Conservation (phyloP, 2,329 filamentous ascomycete genomes). For the Colletotrichum lentis region DNA sequence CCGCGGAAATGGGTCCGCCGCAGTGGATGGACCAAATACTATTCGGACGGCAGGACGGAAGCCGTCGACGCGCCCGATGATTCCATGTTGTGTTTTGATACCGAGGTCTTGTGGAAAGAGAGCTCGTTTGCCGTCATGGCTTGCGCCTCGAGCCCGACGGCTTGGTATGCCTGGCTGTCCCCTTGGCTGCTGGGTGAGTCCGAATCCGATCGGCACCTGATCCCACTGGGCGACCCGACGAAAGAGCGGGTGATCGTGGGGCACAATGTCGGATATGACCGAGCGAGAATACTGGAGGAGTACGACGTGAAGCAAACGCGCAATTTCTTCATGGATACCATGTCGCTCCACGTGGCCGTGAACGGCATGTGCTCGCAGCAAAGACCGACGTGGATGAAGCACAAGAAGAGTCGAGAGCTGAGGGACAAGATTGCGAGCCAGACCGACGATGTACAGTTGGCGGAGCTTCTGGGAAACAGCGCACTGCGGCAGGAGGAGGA, state of each 20-base stretch:
- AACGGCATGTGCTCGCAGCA: conserved; percentile 99
- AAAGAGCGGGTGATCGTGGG: conserved; percentile 83
- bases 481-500: conserved; percentile 82
- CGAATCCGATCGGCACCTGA: conserved; percentile 77
- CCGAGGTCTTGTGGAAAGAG: conserved; percentile 95
- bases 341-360: conserved; percentile 96
- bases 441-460: conserved; percentile 74
- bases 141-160: conserved; percentile 85
- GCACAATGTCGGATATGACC: conserved; percentile 95
- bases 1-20: conserved; percentile 76
- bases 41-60: conserved; percentile 74
- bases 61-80: conserved; percentile 80
- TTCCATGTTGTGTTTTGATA: conserved; percentile 88
- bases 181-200: conserved; percentile 92
- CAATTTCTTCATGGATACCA: conserved; percentile 93
- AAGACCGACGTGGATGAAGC: conserved; percentile 95
- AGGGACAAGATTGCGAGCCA: conserved; percentile 80
- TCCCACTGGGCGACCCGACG: conserved; percentile 82
- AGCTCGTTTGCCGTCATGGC: conserved; percentile 96
- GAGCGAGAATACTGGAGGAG: conserved; percentile 87
- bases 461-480: conserved; percentile 72
- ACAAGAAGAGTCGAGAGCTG: conserved; percentile 87
- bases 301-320: conserved; percentile 83
- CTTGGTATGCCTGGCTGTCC: conserved; percentile 98
- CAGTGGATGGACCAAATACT: conserved; percentile 96